These are phyloP conservation scores for Helianthus tuberosus DNA, from an alignment of 129 eudicot genomes.

Conservation along the genomic window DNA sequence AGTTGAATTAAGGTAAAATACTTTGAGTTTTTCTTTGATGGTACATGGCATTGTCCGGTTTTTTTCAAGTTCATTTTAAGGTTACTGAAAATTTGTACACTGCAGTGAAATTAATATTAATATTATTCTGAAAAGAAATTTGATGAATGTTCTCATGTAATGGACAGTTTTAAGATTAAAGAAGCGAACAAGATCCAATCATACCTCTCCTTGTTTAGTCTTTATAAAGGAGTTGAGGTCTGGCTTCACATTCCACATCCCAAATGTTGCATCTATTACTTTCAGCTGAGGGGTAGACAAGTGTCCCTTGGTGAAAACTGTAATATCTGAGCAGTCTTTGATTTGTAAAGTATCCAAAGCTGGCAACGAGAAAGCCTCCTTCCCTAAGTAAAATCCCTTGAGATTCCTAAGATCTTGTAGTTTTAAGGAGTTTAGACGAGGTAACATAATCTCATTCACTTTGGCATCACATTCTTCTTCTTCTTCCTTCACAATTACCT, in stretches of 20 bases:
- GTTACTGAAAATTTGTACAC: no score
- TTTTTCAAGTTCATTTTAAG: no score
- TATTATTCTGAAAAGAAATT: no score
- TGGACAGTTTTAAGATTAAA: background rate
- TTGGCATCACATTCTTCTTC: background rate
- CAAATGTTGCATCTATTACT: background rate
- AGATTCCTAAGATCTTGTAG: background rate
- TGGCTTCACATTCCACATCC: background rate
- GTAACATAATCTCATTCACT: background rate
- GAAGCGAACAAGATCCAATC: background rate
- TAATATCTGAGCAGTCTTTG: background rate
- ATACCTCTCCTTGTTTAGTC: background rate
- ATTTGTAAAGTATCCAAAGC: no score
- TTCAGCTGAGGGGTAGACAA: background rate
- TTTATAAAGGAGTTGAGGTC: background rate
- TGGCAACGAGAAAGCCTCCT: no score
- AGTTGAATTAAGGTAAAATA: no score
- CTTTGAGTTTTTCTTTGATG: no score
- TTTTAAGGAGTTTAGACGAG: background rate
- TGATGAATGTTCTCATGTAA: no score
- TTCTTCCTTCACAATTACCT: background rate
- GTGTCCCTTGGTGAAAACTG: background rate
- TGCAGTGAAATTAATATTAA: no score
- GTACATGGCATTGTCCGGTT: no score
- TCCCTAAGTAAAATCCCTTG: background rate